Evolutionary conservation across 129 eudicot species (phyloP), one percentile per base, ranked within the genome.

Genomic region (Saussurea involucrata): DNA sequence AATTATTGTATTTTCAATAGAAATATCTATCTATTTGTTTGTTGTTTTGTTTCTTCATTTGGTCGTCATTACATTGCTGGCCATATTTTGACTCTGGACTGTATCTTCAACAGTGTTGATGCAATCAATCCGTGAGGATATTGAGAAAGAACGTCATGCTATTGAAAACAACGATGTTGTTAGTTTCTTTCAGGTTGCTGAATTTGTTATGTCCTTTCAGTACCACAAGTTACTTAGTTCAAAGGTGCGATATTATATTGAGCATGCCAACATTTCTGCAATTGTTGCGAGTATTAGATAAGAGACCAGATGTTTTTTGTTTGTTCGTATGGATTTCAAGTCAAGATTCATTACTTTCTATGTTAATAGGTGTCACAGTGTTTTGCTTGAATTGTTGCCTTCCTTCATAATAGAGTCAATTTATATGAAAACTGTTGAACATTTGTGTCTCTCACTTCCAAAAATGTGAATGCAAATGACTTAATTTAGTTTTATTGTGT

Each of bases 111-210:
- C 88, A 95, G 99, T 85, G 83, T 80, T 95, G 74, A 92, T 89
- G 97, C 97, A 89, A 87, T 95, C 97, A 33, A 79, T 95, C 31
- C 94, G 88, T 10, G 96, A 87, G 33, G 97, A 95, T 90, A 89
- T 92, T 78, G 96, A 87, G 71, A 88, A 92, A 87, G 99, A 95
- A 71, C 92, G 90, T 82, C 96, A 79, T 75, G 88, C 87, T 33
- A 81, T 95, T 83, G 90, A 88, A 74, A 86, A 83, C 78, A 89
- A 72, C 61, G 97, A 95, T 80, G 85, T 92, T 72, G 83, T 81
- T 68, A 66, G 86, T 55, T 95, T 95, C 85, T 95, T 95, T 83
- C 88, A 92, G 79, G 96, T 95, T 29, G 95, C 97, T 63, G 89
- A 87, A 60, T 95, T 91, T 85, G 87, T 85, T 31, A 92, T 88